These are phyloP conservation scores for Lyophyllum atratum DNA, from an alignment of 768 basidiomycete genomes.

Conservation along the genomic window DNA sequence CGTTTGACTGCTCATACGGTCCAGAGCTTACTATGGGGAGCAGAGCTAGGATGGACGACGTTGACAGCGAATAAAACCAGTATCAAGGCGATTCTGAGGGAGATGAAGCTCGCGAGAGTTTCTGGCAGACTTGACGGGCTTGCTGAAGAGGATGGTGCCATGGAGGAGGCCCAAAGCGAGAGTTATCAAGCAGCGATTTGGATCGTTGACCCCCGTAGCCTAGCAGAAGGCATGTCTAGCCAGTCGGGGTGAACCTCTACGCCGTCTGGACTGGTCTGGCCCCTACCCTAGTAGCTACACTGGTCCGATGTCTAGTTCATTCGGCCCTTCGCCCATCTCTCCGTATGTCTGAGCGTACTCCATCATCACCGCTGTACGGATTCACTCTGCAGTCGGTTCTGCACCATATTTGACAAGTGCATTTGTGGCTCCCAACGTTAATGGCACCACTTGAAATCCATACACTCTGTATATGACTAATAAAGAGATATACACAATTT, in stretches of 20 bases:
- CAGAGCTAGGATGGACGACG: conserved; percentile 76
- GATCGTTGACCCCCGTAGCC: conserved; percentile 79
- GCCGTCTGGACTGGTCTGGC: too few relatives aligned
- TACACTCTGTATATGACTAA: too few relatives aligned
- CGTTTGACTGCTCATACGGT: conserved; percentile 78
- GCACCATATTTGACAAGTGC: too few relatives aligned
- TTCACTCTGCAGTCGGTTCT: too few relatives aligned
- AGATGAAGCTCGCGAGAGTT: conserved; percentile 49
- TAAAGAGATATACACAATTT: too few relatives aligned
- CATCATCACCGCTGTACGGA: too few relatives aligned
- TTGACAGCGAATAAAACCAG: conserved; percentile 84
- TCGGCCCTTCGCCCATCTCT: too few relatives aligned
- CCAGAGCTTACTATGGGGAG: conserved; percentile 70
- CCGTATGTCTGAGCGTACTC: too few relatives aligned
- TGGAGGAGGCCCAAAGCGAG: conserved; percentile 13
- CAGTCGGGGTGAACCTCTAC: neutral
- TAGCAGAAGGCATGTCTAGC: conserved; percentile 59
- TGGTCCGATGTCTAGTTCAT: too few relatives aligned
- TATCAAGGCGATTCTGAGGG: conserved; percentile 71
- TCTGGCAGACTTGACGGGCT: conserved; percentile 32
- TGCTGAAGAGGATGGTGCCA: conserved; percentile 9
- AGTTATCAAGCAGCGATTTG: conserved; percentile 45
- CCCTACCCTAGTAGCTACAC: too few relatives aligned
- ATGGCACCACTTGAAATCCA: too few relatives aligned
- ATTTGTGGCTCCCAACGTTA: too few relatives aligned